Evolutionary conservation across 1,284 basidiomycete species (phyloP), one percentile per base, ranked within the genome.

Genomic region (Pseudozyma pruni): DNA sequence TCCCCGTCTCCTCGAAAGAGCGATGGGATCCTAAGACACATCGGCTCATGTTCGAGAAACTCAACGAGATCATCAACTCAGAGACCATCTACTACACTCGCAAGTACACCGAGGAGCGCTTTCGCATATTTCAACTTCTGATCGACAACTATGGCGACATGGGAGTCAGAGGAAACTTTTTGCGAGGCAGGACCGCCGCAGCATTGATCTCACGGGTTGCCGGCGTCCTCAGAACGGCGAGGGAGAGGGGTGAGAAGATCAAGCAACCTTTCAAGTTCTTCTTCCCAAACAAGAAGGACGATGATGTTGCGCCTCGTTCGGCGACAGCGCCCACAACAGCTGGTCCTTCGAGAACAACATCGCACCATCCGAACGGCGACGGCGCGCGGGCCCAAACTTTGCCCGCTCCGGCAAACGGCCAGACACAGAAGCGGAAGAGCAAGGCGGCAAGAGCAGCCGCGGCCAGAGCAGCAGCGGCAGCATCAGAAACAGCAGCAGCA

Each of bases 221-320:
- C 1, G 51, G 49, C 11, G 59, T 67, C 14, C 38, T 71, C 8
- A 54, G 68, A 13, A 57, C 45, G 1, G 60, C 57, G 19, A 46
- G 62, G 8, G 56, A 57, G 23, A 34, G 58, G 10, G 69, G 69
- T 10, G 56, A 67, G 33, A 62, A 59, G 54, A 56, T 71, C 53
- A 64, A 64, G 32, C 52, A 64, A 39, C 56, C 68, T 1, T 71
- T 71, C 54, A 61, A 61, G 20, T 71, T 71, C 27, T 57, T 71
- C 35, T 71, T 71, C 34, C 68, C 68, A 7, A 52, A 64, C 31
- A 49, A 46, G 17, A 66, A 51, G 43, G 62, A 55, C 22, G 63
- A 60, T 5, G 57, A 49, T 7, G 41, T 40, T 14, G 20, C 27
- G 14, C 34, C 41, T 9, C 40, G 55, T 4, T 48, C 54, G 1